phyloP scores from a whole-genome alignment of 305 asterid species.

The Rubia occidens region DNA sequence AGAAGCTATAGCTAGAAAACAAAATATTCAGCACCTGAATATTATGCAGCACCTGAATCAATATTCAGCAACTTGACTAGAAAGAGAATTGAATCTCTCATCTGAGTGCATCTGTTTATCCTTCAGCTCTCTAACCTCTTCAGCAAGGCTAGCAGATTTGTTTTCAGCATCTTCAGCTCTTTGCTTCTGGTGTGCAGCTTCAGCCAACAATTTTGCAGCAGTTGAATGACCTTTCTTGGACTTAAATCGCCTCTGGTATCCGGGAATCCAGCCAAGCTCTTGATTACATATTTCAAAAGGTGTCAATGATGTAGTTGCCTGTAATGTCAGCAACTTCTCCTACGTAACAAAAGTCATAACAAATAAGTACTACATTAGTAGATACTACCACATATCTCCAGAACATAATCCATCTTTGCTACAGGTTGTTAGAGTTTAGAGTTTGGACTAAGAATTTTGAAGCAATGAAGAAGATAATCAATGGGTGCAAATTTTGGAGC shows the following conservation, averaged over 20 bases:
- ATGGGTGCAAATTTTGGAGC: too few species aligned
- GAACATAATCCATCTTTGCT: too few species aligned
- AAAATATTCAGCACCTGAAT: too few species aligned
- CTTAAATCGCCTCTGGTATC: neutral
- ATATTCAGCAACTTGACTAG: neutral
- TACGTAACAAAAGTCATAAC: neutral
- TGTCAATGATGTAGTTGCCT: neutral
- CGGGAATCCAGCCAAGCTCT: neutral
- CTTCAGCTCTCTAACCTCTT: neutral
- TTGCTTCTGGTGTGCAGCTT: neutral
- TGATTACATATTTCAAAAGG: neutral
- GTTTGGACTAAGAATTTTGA: too few species aligned
- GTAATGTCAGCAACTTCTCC: neutral
- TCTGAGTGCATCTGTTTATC: too few species aligned
- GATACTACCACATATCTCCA: too few species aligned
- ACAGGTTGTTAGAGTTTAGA: too few species aligned
- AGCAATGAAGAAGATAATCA: too few species aligned
- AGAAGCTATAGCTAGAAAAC: slow-evolving; percentile 7
- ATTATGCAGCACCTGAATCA: too few species aligned
- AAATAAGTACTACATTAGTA: neutral
- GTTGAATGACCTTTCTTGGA: too few species aligned
- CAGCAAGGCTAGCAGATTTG: neutral
- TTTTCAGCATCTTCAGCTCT: too few species aligned
- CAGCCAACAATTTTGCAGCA: neutral
- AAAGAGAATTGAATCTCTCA: too few species aligned